Percentiles rank a stretch among this genome's conserved stretches.
Evolutionary conservation across 2,329 filamentous ascomycete genomes (phyloP).

Genomic region (Aschersonia sp.): DNA sequence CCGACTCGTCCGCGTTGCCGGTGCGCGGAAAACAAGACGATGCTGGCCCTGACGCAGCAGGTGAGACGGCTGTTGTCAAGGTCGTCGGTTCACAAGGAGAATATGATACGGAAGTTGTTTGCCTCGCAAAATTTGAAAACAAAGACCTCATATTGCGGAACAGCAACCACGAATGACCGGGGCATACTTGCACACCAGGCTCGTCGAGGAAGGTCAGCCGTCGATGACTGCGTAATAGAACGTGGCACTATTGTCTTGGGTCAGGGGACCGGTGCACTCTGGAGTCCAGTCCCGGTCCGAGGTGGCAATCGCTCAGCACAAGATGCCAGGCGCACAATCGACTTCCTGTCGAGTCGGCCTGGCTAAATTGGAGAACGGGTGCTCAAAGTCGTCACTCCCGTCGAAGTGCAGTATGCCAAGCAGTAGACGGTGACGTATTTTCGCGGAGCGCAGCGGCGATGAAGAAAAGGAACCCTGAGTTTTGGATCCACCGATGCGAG

Average conservation of each 20-base stretch:
- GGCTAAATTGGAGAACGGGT: too few species aligned
- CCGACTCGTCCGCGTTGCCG: too few species aligned
- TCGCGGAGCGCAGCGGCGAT: not conserved
- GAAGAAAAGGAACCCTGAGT: not conserved
- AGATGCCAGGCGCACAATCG: too few species aligned
- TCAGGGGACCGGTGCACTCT: conserved; percentile 1
- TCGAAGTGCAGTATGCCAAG: too few species aligned
- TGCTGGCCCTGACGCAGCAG: not conserved
- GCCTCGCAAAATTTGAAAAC: conserved; percentile 4
- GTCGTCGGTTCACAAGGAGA: not conserved
- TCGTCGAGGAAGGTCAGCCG: not conserved
- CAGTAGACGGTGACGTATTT: not conserved
- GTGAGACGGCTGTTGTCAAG: not conserved
- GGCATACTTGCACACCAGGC: not conserved
- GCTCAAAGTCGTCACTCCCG: not conserved
- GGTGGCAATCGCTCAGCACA: too few species aligned
- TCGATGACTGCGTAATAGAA: not conserved
- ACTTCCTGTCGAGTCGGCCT: too few species aligned
- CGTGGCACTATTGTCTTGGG: not conserved
- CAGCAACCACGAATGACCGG: not conserved
- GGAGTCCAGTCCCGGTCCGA: too few species aligned
- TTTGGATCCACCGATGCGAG: not conserved
- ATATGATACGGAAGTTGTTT: conserved; percentile 1
- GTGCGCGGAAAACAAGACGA: not conserved
- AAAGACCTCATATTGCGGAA: conserved; percentile 5